Base-by-base conservation (phyloP, 2,329 filamentous ascomycete genomes). In the Calonectria henricotiae region DNA sequence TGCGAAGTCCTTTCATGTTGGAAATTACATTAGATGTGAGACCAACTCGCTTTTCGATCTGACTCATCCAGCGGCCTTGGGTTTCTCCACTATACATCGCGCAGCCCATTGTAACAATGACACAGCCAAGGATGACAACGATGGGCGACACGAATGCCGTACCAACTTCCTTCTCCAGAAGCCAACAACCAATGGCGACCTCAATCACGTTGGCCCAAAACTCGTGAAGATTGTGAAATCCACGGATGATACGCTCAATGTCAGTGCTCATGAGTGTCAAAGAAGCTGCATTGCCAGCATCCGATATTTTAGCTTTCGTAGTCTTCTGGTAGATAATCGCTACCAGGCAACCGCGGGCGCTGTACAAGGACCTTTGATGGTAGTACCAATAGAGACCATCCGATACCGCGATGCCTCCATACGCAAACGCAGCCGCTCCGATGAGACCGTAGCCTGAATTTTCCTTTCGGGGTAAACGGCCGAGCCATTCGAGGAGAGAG, bases 241-340 rank as follows among this genome's bases (percentile, higher is more conserved):
- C 77, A n/a, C 62, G 51, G 0, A 71, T 71, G 13, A 83, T 79
- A 11, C 74, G 71, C 17, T 85, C 83, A n/a, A 86, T 80, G 65
- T 86, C 85, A 5, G 83, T 82, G 55, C 81, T 85, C 83, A 87
- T 86, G 11, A 86, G 74, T 1, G 84, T 86, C 15, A 83, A 69
- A 1, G 84, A 80, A 5, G 80, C 80, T 0, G 37, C 55, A 54
- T 67, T 27, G 41, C 49, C 30, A 15, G 66, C 47, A 64, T 68
- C 37, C 30, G 66, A 30, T 44, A 47, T 20, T 67, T 60, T 47
- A 35, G 47, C 61, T n/a, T 25, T 43, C 12, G 51, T 39, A 6
- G 51, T 58, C 20, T 58, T 58, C 32, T 58, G 51, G 15, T 58
- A 58, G 23, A 58, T 58, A 1, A 58, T 32, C 12, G 51, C 51